These are phyloP conservation scores for Myriosclerotinia curreyana DNA, from an alignment of 2,329 filamentous ascomycete genomes.

Conservation along the genomic window DNA sequence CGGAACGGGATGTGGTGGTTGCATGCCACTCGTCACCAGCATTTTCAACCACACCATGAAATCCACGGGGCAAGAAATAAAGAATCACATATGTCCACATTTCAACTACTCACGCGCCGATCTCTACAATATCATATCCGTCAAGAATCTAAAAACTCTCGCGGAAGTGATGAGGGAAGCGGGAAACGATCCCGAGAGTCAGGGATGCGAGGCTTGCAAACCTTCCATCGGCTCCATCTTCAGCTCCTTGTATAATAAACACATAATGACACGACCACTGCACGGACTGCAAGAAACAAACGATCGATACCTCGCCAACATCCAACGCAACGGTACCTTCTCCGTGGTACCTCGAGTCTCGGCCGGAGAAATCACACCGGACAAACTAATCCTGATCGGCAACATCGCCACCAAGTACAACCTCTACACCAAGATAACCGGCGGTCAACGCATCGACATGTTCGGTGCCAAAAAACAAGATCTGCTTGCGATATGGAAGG, in stretches of 20 bases:
- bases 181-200: slow-evolving; percentile 67
- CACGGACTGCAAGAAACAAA: slow-evolving; percentile 88
- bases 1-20: slow-evolving; percentile 86
- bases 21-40: slow-evolving; percentile 80
- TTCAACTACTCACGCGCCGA: slow-evolving; percentile 82
- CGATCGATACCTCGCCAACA: slow-evolving; percentile 82
- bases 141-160: slow-evolving; percentile 73
- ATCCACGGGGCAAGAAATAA: slow-evolving; percentile 80
- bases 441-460: slow-evolving; percentile 88
- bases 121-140: slow-evolving; percentile 84
- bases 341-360: slow-evolving; percentile 81
- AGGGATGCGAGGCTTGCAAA: slow-evolving; percentile 85
- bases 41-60: slow-evolving; percentile 90
- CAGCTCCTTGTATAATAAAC: slow-evolving; percentile 77
- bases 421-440: slow-evolving; percentile 89
- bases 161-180: slow-evolving; percentile 73
- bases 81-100: slow-evolving; percentile 81
- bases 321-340: slow-evolving; percentile 88
- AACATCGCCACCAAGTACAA: slow-evolving; percentile 79
- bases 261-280: slow-evolving; percentile 68
- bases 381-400: slow-evolving; percentile 80
- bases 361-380: slow-evolving; percentile 82
- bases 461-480: slow-evolving; percentile 90
- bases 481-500: slow-evolving; percentile 75
- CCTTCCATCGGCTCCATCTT: slow-evolving; percentile 79